Evolutionary conservation across 78 protist genomes (phyloP), one percentile per base, ranked within the genome.

Genomic region (Dictyostelium capitatum): DNA sequence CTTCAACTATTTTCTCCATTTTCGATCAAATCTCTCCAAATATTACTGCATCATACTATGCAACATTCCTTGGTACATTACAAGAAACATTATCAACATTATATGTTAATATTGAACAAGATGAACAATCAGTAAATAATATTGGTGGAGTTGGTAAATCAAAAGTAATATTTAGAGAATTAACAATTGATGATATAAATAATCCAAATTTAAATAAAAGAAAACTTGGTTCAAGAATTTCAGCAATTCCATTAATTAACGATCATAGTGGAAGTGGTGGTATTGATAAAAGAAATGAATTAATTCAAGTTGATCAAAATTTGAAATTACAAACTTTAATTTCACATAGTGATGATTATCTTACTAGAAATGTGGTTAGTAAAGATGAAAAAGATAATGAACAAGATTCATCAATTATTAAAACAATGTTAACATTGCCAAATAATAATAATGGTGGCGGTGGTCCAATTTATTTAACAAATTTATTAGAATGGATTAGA

Each of bases 401-500:
- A 64, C 43, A 28, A 28, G 73, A 64, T 64, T 3, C 47, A 28
- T 28, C 73, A 64, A 12, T 64, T 25, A 64, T 64, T 30, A 64
- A 64, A 64, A 64, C 73, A 9, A 28, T 64, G 43, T 28, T 64
- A 64, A 28, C 28, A 4, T n/a, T n/a, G n/a, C n/a, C n/a, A n/a
- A n/a, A n/a, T n/a, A n/a, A n/a, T n/a, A 64, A 30, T 4, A 15
- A 64, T 14, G 2, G 1, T 28, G 47, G 9, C 32, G 23, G 23
- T 19, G 23, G 28, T 20, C 37, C 43, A 28, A 64, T 64, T 19
- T 30, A 25, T 64, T 11, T 32, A 23, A 12, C 46, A 0, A 64
- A 32, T 64, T 28, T 64, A 23, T 64, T 64, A 14, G 73, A 64
- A 64, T 64, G 73, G 73, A 64, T 64, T 11, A 64, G 73, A 64